Percentiles rank a stretch among this genome's conserved stretches.
Conservation (phyloP, 495 filamentous ascomycete species). For the Xylaria telfairii region DNA sequence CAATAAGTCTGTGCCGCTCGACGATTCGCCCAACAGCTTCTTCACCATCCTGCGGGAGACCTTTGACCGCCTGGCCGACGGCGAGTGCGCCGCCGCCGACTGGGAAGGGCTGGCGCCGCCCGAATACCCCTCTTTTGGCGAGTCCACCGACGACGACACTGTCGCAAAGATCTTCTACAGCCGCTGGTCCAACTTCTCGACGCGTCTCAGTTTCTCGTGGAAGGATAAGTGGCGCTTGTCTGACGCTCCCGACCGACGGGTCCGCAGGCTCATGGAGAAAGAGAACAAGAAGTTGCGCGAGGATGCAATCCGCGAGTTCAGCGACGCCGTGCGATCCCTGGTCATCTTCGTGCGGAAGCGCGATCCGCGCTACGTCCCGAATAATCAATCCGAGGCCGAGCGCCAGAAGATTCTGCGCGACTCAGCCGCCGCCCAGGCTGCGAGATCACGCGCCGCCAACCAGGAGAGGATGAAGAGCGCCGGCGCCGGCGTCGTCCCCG, state of each 20-base stretch:
- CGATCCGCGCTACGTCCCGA: slow-evolving; percentile 79
- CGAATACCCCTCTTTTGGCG: slow-evolving; percentile 83
- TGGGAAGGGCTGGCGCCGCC: slow-evolving; percentile 61
- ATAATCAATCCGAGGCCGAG: slow-evolving; percentile 74
- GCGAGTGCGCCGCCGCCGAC: slow-evolving; percentile 75
- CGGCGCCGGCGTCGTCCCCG: slow-evolving; percentile 69
- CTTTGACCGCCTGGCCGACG: slow-evolving; percentile 80
- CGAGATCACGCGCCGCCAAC: slow-evolving; percentile 79
- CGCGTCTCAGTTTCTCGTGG: slow-evolving; percentile 87
- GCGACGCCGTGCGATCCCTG: slow-evolving; percentile 85
- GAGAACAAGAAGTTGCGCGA: slow-evolving; percentile 90
- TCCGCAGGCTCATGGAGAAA: slow-evolving; percentile 89
- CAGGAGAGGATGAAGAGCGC: slow-evolving; percentile 69
- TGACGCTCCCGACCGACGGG: slow-evolving; percentile 85
- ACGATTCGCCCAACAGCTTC: slow-evolving; percentile 79
- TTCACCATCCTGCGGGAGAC: slow-evolving; percentile 75
- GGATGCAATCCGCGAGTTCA: slow-evolving; percentile 84
- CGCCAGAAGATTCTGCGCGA: slow-evolving; percentile 80
- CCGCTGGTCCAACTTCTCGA: slow-evolving; percentile 81
- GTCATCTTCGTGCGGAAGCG: slow-evolving; percentile 92
- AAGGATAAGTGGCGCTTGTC: slow-evolving; percentile 79
- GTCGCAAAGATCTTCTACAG: slow-evolving; percentile 83
- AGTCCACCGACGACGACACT: slow-evolving; percentile 65
- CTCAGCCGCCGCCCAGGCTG: slow-evolving; percentile 82
- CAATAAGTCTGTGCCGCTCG: slow-evolving; percentile 75